Base-by-base conservation (phyloP, 768 basidiomycete species). In the Leccinum uliginosum region DNA sequence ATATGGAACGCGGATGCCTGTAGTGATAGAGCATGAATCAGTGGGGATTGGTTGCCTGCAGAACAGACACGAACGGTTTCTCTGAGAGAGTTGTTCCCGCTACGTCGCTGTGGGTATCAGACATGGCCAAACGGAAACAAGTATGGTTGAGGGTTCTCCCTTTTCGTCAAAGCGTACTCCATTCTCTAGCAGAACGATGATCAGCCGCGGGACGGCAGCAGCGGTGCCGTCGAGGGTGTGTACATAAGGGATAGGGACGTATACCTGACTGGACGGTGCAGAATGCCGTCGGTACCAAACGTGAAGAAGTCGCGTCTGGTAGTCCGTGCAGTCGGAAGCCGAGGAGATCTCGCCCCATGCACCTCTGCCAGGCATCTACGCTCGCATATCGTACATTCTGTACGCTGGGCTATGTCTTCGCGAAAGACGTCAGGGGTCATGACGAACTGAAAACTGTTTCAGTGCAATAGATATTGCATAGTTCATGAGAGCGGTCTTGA, bases 331-430 rank as follows among this genome's bases (percentile, higher is more conserved):
- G 67, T 98, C 98, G 3, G 95, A 98, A 2, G 93, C 81, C 1
- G 97, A 98, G 0, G 94, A 90, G 32, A 98, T 88, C 76, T 99
- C 97, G n/a, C 97, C 97, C 97, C 97, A 99, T 50, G 73, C 75
- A 1, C 92, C 94, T 21, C 95, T 83, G 1, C 97, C 97, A 9
- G 97, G 97, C 97, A 98, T 99, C 95, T 95, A 99, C 2, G 87
- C 94, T 70, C 98, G 97, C 71, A 98, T 92, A 68, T 99, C 97
- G 66, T 92, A 95, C 71, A 98, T 99, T 44, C 93, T 83, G 65
- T 89, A 93, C 1, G 97, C 96, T 76, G 70, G 5, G 93, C 91
- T 50, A 98, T 78, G 62, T 99, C 96, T 48, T 83, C 78, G 57
- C 89, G 89, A 35, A 98, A 84, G 21, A 98, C 88, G 68, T 98